Evolutionary conservation across 2,329 filamentous ascomycete species (phyloP).

Genomic region (Aspergillus pseudoterreus): DNA sequence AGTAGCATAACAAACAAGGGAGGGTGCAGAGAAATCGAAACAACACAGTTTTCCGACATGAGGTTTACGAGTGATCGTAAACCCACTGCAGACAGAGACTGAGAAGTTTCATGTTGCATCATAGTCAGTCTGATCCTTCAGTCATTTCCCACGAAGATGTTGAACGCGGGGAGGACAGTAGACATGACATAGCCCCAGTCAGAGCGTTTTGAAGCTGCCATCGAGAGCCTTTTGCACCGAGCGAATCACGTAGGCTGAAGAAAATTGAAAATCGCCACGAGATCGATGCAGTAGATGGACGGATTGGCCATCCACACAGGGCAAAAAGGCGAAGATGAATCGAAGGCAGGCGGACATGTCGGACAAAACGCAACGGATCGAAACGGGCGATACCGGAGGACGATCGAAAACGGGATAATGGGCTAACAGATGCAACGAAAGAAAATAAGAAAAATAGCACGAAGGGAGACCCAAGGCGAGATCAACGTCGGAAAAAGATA

Average conservation of each 20-base stretch:
- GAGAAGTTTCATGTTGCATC: slow-evolving; percentile 30
- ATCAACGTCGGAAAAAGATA: slow-evolving; percentile 29
- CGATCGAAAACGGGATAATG: slow-evolving; percentile 33
- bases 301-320: neutral
- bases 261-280: slow-evolving; percentile 5
- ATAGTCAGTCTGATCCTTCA: slow-evolving; percentile 27
- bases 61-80: slow-evolving; percentile 15
- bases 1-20: slow-evolving; percentile 8
- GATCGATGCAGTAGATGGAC: neutral
- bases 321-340: slow-evolving; percentile 8
- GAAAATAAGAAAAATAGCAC: slow-evolving; percentile 23
- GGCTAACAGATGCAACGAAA: slow-evolving; percentile 33
- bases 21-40: neutral
- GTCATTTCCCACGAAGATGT: slow-evolving; percentile 12
- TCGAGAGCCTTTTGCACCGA: slow-evolving; percentile 19
- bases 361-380: slow-evolving; percentile 24
- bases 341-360: slow-evolving; percentile 16
- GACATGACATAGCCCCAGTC: slow-evolving; percentile 35
- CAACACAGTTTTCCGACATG: slow-evolving; percentile 9
- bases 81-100: slow-evolving; percentile 18
- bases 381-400: slow-evolving; percentile 30
- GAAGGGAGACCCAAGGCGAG: slow-evolving; percentile 29
- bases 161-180: slow-evolving; percentile 19
- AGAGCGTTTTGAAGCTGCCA: slow-evolving; percentile 28
- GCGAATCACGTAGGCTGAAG: slow-evolving; percentile 10